Evolutionary conservation across 2,329 filamentous ascomycete genomes (phyloP), one percentile per base, ranked within the genome.

Genomic region (Venturia carpophila): DNA sequence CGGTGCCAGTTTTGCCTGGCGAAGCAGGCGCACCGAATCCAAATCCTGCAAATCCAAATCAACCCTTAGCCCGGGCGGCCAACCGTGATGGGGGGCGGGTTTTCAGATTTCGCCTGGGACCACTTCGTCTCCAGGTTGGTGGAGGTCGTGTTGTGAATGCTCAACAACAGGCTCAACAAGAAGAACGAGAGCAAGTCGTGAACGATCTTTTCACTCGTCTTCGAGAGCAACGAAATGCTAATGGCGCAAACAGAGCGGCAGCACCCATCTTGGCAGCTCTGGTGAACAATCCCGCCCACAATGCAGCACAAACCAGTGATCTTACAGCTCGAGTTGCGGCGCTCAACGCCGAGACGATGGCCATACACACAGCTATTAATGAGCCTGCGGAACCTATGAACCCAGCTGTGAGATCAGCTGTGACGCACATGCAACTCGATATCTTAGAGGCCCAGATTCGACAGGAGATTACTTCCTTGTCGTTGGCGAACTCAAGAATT

Each of bases 401-500:
- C 21, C 63, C 63, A 64, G 63, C 43, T n/a, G 37, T 64, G 4
- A 37, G 63, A 55, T 64, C 63, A n/a, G 63, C 63, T n/a, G 34
- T 49, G 19, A 10, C 63, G n/a, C 47, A 52, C 17, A 56, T 64
- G 47, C 42, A 47, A 42, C 49, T 64, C 11, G 52, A 64, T 41
- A 39, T 52, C 30, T 11, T 64, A 19, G 63, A 64, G 41, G 30
- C 47, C 3, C 63, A 64, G 21, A 64, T 64, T 19, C 63, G 47
- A 41, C 63, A 52, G 24, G 63, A 64, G 37, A 64, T 64, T 27
- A 24, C 3, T 27, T 47, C 63, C 21, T 43, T 64, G 30, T 60
- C 47, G 10, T 7, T 58, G n/a, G 42, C 43, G 15, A 41, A 41
- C 27, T 41, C 47, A 11, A 56, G 63, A 30, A 24, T 52, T 17